Base-by-base conservation (phyloP, 495 filamentous ascomycete species). In the Chaetomium tenue region DNA sequence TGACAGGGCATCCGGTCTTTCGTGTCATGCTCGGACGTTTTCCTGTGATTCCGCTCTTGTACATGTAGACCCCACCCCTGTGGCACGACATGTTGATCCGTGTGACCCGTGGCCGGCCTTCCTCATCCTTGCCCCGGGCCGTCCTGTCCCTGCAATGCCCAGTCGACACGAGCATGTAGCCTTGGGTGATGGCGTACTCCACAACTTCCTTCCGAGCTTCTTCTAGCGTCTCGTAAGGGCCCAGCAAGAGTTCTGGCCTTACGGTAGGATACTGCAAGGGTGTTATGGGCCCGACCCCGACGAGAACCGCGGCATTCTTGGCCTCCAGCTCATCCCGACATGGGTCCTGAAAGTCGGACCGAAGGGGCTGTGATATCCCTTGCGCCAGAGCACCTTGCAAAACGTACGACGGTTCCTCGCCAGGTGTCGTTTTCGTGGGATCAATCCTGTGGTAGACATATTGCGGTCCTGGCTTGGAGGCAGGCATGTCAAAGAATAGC, bases 61-160 rank as follows among this genome's bases (percentile, higher is more conserved):
- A 74, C 22, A 42, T 54, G 62, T 70, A 66, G 50, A n/a, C n/a
- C n/a, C n/a, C n/a, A n/a, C 68, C 68, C 37, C 68, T 66, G 52
- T 72, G 66, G 63, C 72, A 72, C 63, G 65, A 66, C 30, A 72
- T 60, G 55, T 74, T 70, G 20, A 74, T 62, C n/a, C 72, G 72
- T 3, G 72, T 54, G 0, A 74, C 48, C 2, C n/a, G n/a, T n/a
- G 63, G 61, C 0, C 59, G 39, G 15, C 58, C 60, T 9, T 52
- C 22, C 22, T 46, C 40, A 50, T 66, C 68, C 50, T 61, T 59
- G 48, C 66, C 66, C 50, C 55, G 26, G 6, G 56, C 25, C 2
- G 58, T 59, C 48, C 68, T 74, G 39, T n/a, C 61, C 33, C 64
- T 66, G 51, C 58, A 60, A 16, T 58, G 67, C 6, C 68, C 68